Conservation (phyloP, 202 grass and related monocot genomes). For the Zizania palustris region DNA sequence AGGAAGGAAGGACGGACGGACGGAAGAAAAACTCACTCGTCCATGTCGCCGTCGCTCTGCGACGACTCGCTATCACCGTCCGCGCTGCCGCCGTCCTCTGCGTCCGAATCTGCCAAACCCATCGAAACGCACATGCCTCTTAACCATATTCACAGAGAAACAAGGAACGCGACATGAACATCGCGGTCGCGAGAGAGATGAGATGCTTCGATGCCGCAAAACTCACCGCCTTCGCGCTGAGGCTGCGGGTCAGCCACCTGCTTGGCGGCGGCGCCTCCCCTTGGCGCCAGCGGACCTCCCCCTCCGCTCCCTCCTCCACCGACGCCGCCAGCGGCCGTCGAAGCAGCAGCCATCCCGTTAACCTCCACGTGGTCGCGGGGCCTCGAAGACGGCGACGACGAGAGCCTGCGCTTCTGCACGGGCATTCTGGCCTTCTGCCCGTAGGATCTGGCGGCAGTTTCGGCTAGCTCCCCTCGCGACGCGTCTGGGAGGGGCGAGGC, state of each 20-base stretch:
- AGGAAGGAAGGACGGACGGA: not conserved
- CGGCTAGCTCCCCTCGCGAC: not conserved
- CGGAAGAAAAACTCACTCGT: slow-evolving; percentile 52
- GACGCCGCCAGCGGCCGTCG: slow-evolving; percentile 23
- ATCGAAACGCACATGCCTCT: slow-evolving; percentile 38
- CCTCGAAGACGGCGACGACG: slow-evolving; percentile 31
- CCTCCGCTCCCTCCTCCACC: slow-evolving; percentile 32
- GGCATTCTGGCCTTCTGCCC: slow-evolving; percentile 59
- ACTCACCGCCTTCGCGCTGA: slow-evolving; percentile 49
- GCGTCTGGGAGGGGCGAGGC: slow-evolving; percentile 3
- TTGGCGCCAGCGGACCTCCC: slow-evolving; percentile 28
- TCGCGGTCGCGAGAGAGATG: slow-evolving; percentile 33
- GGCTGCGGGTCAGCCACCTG: slow-evolving; percentile 39
- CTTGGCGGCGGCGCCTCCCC: slow-evolving; percentile 43
- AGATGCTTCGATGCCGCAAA: slow-evolving; percentile 37
- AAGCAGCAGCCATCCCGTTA: slow-evolving; percentile 30
- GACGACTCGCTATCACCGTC: slow-evolving; percentile 58
- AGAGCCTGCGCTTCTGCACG: slow-evolving; percentile 72
- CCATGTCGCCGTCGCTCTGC: slow-evolving; percentile 47
- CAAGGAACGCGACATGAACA: slow-evolving; percentile 38
- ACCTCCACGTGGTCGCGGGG: slow-evolving; percentile 47
- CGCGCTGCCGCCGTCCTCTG: slow-evolving; percentile 27
- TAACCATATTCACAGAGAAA: slow-evolving; percentile 38
- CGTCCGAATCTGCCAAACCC: slow-evolving; percentile 63
- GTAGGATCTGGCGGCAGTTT: slow-evolving; percentile 30